Conservation (phyloP, 2,329 filamentous ascomycete species). For the Rhytidhysteron rufulum region DNA sequence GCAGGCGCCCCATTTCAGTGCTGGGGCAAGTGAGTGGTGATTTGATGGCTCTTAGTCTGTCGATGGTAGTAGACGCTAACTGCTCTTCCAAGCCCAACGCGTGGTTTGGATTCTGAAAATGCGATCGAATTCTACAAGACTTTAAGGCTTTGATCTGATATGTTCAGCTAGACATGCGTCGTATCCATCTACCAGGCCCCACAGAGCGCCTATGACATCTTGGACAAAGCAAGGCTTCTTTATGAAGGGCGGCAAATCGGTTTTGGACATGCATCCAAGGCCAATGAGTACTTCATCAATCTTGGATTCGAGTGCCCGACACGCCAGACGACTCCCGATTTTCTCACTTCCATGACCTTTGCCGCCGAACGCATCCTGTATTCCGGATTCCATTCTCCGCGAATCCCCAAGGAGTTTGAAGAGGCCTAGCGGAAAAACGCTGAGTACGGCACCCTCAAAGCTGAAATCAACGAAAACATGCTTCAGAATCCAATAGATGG, state of each 20-base stretch:
- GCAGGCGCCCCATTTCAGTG: conserved; percentile 24
- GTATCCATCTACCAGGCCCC: conserved; percentile 58
- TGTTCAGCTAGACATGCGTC: conserved; percentile 33
- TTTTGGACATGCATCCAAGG: conserved; percentile 59
- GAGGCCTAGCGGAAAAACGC: conserved; percentile 45
- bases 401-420: conserved; percentile 39
- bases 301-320: conserved; percentile 68
- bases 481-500: conserved; percentile 33
- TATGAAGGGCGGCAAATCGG: conserved; percentile 66
- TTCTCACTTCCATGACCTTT: conserved; percentile 66
- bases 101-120: conserved; percentile 33
- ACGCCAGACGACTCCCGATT: conserved; percentile 65
- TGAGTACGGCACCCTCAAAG: conserved; percentile 28
- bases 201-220: conserved; percentile 63
- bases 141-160: conserved; percentile 47
- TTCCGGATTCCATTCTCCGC: conserved; percentile 34
- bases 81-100: conserved; percentile 19
- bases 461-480: conserved; percentile 22
- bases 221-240: conserved; percentile 63
- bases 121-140: conserved; percentile 56
- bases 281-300: conserved; percentile 62
- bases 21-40: conserved; percentile 31
- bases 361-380: conserved; percentile 29
- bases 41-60: no score
- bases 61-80: neutral